Base-by-base conservation (phyloP, 352 stramenopile species). In the Pythium dissotocum region DNA sequence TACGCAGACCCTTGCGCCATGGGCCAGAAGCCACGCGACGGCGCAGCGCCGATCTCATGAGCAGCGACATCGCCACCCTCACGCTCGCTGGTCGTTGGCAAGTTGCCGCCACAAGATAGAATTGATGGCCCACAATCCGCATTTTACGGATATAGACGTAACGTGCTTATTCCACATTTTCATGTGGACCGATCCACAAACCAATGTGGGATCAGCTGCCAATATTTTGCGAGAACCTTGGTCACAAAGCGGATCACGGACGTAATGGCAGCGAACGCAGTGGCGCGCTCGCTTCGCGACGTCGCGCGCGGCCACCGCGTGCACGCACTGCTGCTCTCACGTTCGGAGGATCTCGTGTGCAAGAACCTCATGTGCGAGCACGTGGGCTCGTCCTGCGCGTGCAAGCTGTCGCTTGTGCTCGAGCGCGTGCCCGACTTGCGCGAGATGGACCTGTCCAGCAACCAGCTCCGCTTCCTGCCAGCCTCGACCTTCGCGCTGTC, bases 281-380 rank as follows among this genome's bases (percentile, higher is more conserved):
- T 80, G 44, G 78, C 76, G 26, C 70, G 69, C 21, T 88, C 73
- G 21, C 74, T 93, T 18, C 85, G 85, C 0, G 87, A 95, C 48
- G 85, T 92, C 33, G 87, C 87, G 51, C 84, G 80, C 58, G 83
- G 80, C 16, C 46, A 67, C 24, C 68, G 64, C 33, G 81, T 95
- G 28, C 70, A 72, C 26, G 59, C 76, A 67, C 82, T 98, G 61
- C 49, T 93, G 66, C 81, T 98, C 30, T 35, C 75, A n/a, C 71
- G 72, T 54, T 97, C 89, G 26, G 61, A 77, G n/a, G 91, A 98
- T 72, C 74, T 98, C 46, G 65, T 96, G n/a, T 98, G 91, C 75
- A 84, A 80, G 38, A 97, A 97, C 66, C 76, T 98, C 55, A 97
- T 98, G 91, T 98, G 91, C 70, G 87, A 96, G 68, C 86, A 95